Evolutionary conservation across 148 eudicot genomes (phyloP), one percentile per base, ranked within the genome.

Genomic region (Fagopyrum tataricum): DNA sequence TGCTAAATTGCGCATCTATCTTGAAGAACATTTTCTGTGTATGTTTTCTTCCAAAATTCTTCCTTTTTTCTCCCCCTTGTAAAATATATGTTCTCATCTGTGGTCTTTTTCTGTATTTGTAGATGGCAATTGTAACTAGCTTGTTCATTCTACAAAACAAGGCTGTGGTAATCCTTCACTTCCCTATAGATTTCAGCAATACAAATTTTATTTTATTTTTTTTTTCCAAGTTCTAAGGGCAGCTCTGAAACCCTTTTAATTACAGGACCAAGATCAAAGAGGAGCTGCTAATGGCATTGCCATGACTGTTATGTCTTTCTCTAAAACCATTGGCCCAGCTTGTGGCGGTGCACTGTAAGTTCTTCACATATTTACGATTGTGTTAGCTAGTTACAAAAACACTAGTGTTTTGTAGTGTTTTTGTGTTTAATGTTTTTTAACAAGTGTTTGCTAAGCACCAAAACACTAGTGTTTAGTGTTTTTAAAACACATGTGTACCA

Each of bases 261-360:
- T 43, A 77, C 77, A 90, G 97, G 91, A 85, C 21, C 97, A 92
- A 84, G 74, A 87, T 69, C 93, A 92, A 84, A 81, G 97, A 67
- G 97, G 97, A 77, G 93, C 96, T 31, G 97, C 97, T 52, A 92
- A 90, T 75, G 97, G 97, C 67, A 76, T 92, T 44, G 77, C 96
- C 73, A 87, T 92, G 96, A 88, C 91, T 42, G 44, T 78, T 8
- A 83, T 83, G 90, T 90, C 97, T 64, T 66, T 90, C 74, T 90
- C 79, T 76, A 92, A 90, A 83, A 87, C 96, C 15, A 77, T 70
- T 66, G 97, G 93, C 70, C 97, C 97, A 42, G 86, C 91, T 23
- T 82, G 80, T 55, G 97, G 85, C 42, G 97, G 97, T 78, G 85
- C 87, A 73, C 37, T 92, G 97, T 92, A 79, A 76, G 96, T 87